A percentile compares a stretch with the other conserved stretches of the same genome.
Conservation (phyloP, 2,329 filamentous ascomycete genomes). For the Dothiorella sarmentorum region DNA sequence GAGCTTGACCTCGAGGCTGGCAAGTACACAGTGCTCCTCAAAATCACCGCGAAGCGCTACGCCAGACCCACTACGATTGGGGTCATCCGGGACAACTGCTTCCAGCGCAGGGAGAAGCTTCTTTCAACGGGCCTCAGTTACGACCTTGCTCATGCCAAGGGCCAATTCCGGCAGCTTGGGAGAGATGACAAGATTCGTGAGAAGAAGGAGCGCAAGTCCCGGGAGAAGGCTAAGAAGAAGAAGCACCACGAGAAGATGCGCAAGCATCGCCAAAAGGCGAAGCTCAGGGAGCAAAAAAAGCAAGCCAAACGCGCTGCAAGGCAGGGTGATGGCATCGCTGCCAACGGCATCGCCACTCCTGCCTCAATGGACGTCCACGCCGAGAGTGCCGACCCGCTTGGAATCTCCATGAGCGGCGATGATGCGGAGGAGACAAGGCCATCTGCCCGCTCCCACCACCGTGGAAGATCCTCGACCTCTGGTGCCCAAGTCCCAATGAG, state of each 20-base stretch:
- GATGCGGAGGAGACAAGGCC: slow-evolving; percentile 5
- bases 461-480: slow-evolving; percentile 12
- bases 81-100: slow-evolving; percentile 63
- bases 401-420: slow-evolving; percentile 11
- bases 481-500: slow-evolving; percentile 3
- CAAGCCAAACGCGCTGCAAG: slow-evolving; percentile 26
- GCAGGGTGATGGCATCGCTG: slow-evolving; percentile 4
- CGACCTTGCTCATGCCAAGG: slow-evolving; percentile 67
- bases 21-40: slow-evolving; percentile 70
- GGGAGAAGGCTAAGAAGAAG: slow-evolving; percentile 36
- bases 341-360: slow-evolving; percentile 21
- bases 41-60: slow-evolving; percentile 56
- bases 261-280: slow-evolving; percentile 36
- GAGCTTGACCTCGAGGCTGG: slow-evolving; percentile 72
- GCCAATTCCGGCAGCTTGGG: slow-evolving; percentile 50
- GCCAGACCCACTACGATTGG: slow-evolving; percentile 59
- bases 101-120: slow-evolving; percentile 55
- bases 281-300: slow-evolving; percentile 38
- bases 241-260: slow-evolving; percentile 35
- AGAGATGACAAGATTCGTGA: slow-evolving; percentile 40
- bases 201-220: slow-evolving; percentile 36
- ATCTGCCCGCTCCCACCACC: slow-evolving; percentile 11
- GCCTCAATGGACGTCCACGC: slow-evolving; percentile 2
- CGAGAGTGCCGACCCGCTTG: slow-evolving; percentile 7
- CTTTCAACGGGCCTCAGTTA: slow-evolving; percentile 63